A percentile compares a stretch with the other conserved stretches of the same genome.
Conservation (phyloP, 768 basidiomycete species). For the Plicaturopsis crispa region DNA sequence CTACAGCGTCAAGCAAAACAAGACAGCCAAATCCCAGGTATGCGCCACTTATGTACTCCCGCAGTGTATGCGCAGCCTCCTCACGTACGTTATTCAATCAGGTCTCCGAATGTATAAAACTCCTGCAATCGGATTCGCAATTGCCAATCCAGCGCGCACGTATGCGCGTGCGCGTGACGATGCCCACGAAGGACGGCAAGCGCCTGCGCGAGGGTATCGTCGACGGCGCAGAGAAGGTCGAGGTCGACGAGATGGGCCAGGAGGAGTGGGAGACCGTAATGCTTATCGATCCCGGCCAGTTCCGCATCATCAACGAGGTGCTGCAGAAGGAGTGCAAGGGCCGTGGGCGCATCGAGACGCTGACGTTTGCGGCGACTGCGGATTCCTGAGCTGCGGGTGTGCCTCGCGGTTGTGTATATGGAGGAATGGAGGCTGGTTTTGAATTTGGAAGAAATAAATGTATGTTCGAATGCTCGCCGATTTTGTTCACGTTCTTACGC, state of each 20-base stretch:
- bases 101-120: slow-evolving; percentile 87
- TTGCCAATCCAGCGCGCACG: slow-evolving; percentile 88
- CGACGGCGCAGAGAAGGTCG: slow-evolving; percentile 73
- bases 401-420: too few relatives aligned
- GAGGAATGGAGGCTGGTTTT: too few relatives aligned
- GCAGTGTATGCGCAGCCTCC: too few relatives aligned
- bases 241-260: slow-evolving; percentile 66
- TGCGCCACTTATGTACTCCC: too few relatives aligned
- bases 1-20: slow-evolving; percentile 81
- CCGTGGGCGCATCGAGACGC: slow-evolving; percentile 77
- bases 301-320: slow-evolving; percentile 83
- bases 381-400: too few relatives aligned
- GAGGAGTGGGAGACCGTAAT: slow-evolving; percentile 88
- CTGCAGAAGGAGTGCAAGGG: slow-evolving; percentile 90
- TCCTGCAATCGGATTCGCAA: slow-evolving; percentile 73
- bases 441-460: too few relatives aligned
- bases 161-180: slow-evolving; percentile 83
- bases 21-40: slow-evolving; percentile 93
- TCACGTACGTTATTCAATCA: background rate
- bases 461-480: too few relatives aligned
- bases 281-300: slow-evolving; percentile 89
- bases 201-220: slow-evolving; percentile 63
- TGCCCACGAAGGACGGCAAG: slow-evolving; percentile 47
- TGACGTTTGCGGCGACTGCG: slow-evolving; percentile 63
- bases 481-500: too few relatives aligned